Evolutionary conservation across 2,329 filamentous ascomycete genomes (phyloP).

Genomic region (Daldinia eschscholtzii): DNA sequence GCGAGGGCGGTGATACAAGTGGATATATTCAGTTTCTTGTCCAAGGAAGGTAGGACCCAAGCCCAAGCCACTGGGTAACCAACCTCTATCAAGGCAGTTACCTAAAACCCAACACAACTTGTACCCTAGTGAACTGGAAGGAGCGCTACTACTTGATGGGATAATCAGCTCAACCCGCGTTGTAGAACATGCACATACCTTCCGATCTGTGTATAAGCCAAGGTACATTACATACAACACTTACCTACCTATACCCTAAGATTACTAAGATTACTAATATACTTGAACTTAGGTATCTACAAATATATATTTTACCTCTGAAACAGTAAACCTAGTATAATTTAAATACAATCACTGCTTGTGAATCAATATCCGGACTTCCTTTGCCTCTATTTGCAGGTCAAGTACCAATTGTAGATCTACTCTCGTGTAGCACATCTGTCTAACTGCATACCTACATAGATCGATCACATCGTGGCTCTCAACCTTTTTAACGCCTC

Average conservation of each 20-base stretch:
- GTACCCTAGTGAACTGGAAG: constrained; percentile 4
- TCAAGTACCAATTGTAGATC: too few relatives aligned
- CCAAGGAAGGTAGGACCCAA: constrained; percentile 19
- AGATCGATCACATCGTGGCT: not conserved
- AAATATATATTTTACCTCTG: not conserved
- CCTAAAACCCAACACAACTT: not conserved
- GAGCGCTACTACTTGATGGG: not conserved
- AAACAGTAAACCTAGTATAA: not conserved
- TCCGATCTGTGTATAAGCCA: not conserved
- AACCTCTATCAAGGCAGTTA: not conserved
- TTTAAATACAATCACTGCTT: not conserved
- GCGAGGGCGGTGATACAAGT: not conserved
- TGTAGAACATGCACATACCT: not conserved
- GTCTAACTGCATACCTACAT: not conserved
- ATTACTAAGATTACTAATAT: too few relatives aligned
- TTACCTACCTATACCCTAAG: too few relatives aligned
- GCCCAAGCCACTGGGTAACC: constrained; percentile 1
- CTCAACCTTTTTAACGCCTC: constrained; percentile 4
- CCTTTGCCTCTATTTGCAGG: too few relatives aligned
- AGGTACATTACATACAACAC: not conserved
- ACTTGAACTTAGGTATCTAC: not conserved
- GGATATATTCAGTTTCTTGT: constrained; percentile 10
- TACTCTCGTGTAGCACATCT: not conserved
- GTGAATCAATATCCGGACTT: too few relatives aligned
- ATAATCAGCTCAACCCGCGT: constrained; percentile 7